These are phyloP conservation scores for Xylaria scruposa DNA, from an alignment of 495 filamentous ascomycete genomes.

Conservation along the genomic window DNA sequence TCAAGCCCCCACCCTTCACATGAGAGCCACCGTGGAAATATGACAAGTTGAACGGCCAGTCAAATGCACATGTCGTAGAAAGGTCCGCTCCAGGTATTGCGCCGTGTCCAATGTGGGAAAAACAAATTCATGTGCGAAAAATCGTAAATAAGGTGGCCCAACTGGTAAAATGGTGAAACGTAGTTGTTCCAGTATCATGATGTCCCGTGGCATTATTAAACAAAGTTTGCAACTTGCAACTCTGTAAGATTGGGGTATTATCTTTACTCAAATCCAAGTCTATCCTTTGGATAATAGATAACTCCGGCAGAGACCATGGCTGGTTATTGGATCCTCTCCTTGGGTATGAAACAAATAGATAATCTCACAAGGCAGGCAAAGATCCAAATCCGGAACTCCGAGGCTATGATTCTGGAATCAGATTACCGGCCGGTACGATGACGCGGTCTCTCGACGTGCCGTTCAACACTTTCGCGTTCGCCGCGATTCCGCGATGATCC, in stretches of 20 bases:
- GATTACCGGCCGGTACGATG: conserved; percentile 41
- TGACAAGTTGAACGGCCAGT: conserved; percentile 40
- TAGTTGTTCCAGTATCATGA: conserved; percentile 34
- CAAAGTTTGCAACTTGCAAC: conserved; percentile 56
- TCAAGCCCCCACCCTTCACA: conserved; percentile 35
- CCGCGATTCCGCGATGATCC: conserved; percentile 44
- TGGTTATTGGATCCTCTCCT: conserved; percentile 42
- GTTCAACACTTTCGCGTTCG: conserved; percentile 47
- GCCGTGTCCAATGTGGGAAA: conserved; percentile 43
- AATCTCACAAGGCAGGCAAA: conserved; percentile 34
- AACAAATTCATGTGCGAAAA: conserved; percentile 38
- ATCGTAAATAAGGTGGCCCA: conserved; percentile 25
- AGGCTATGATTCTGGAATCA: conserved; percentile 36
- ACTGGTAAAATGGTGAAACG: conserved; percentile 13
- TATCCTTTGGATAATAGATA: conserved; percentile 49
- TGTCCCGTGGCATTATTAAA: conserved; percentile 41
- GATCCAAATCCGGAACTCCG: conserved; percentile 34
- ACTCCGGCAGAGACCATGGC: conserved; percentile 35
- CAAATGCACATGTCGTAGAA: conserved; percentile 45
- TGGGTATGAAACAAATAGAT: conserved; percentile 41
- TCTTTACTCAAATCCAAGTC: conserved; percentile 46
- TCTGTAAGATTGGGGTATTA: conserved; percentile 40
- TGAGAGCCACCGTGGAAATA: conserved; percentile 38
- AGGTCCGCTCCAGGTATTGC: conserved; percentile 39
- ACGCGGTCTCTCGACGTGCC: conserved; percentile 45